These are phyloP conservation scores for Linum usitatissimum DNA, from an alignment of 345 rosid species.

Conservation along the genomic window DNA sequence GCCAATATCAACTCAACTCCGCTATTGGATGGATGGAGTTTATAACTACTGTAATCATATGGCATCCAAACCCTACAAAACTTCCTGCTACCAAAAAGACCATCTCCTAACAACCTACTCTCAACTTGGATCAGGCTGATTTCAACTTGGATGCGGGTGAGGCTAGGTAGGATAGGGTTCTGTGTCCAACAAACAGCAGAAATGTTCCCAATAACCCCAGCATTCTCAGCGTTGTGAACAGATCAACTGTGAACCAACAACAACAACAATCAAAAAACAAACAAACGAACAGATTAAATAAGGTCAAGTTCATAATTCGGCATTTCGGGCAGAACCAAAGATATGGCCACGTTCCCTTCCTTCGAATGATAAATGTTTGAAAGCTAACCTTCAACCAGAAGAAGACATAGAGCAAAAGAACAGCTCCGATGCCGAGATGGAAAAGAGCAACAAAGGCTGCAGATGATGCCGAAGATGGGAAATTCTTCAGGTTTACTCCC, in stretches of 20 bases:
- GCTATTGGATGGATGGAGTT: too few species aligned
- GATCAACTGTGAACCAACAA: constrained; percentile 49
- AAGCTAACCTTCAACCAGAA: constrained; percentile 88
- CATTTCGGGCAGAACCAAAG: not conserved
- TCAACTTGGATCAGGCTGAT: constrained; percentile 25
- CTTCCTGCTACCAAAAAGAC: too few species aligned
- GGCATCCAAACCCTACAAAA: too few species aligned
- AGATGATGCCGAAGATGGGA: constrained; percentile 57
- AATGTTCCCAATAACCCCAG: constrained; percentile 72
- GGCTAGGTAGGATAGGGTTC: constrained; percentile 70
- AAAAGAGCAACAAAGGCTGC: constrained; percentile 63
- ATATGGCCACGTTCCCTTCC: too few species aligned
- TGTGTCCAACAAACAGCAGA: constrained; percentile 77
- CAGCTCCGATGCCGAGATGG: constrained; percentile 80
- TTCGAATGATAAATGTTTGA: not conserved
- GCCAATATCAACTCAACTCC: too few species aligned
- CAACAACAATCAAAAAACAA: not conserved
- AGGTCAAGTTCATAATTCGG: not conserved
- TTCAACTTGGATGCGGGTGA: constrained; percentile 72
- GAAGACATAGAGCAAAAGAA: constrained; percentile 66
- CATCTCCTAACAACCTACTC: too few species aligned
- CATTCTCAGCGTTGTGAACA: constrained; percentile 74
- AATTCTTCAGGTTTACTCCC: constrained; percentile 84
- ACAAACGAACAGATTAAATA: not conserved
- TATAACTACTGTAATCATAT: too few species aligned